Conservation (phyloP, 306 rosid genomes). For the Gleditsia sinensis region DNA sequence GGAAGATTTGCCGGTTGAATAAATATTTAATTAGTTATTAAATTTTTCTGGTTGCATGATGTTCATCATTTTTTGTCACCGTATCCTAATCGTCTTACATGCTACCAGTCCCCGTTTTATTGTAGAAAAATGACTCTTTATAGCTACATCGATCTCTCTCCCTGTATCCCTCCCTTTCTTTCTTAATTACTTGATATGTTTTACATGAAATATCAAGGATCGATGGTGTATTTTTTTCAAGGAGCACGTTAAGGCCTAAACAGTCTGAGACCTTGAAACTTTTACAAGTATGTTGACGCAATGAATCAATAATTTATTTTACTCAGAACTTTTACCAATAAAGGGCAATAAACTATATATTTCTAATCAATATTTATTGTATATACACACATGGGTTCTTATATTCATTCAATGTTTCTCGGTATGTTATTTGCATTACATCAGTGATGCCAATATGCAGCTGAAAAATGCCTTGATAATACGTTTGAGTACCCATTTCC, state of each 20-base stretch:
- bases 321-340: not conserved
- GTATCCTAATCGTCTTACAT: not conserved
- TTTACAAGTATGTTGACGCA: not conserved
- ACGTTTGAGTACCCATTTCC: slow-evolving; percentile 14
- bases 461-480: not conserved
- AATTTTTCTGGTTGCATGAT: not conserved
- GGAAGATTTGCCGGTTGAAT: no score
- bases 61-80: not conserved
- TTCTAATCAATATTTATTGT: no score
- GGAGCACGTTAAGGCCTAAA: not conserved
- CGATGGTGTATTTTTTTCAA: not conserved
- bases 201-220: not conserved
- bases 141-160: not conserved
- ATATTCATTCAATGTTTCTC: no score
- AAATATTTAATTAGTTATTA: no score
- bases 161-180: not conserved
- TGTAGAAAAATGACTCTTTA: not conserved
- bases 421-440: no score
- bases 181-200: no score
- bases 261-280: not conserved
- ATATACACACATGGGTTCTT: not conserved
- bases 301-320: not conserved
- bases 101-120: not conserved
- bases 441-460: no score
- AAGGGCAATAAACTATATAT: no score